These are phyloP conservation scores for Blastomyces gilchristii DNA, from an alignment of 2,329 filamentous ascomycete species.

Conservation along the genomic window DNA sequence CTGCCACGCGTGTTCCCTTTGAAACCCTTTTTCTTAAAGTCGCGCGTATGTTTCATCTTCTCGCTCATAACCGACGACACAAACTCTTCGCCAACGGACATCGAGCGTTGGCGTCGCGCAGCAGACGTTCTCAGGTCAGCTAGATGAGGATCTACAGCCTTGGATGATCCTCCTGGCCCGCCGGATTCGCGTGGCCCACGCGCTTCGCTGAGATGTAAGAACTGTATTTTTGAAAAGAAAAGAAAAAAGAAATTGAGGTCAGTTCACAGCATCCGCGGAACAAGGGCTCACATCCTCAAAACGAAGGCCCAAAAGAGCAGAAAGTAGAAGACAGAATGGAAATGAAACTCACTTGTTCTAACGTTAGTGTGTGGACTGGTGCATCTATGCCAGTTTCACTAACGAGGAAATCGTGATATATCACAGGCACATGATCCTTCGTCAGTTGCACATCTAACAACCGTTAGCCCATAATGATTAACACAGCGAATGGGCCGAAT, in stretches of 20 bases:
- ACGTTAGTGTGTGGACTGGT: constrained; percentile 84
- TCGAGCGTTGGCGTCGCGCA: constrained; percentile 41
- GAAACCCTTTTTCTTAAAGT: constrained; percentile 89
- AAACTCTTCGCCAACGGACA: constrained; percentile 49
- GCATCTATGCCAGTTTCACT: constrained; percentile 96
- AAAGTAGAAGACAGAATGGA: neutral
- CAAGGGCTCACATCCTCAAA: neutral
- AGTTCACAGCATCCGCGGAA: constrained; percentile 1
- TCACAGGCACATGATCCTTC: constrained; percentile 96
- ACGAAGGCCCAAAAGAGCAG: constrained; percentile 6
- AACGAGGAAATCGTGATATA: constrained; percentile 97
- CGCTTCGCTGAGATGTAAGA: constrained; percentile 69
- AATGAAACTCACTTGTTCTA: constrained; percentile 56
- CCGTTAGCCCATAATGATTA: constrained; percentile 39
- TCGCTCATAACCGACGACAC: constrained; percentile 49
- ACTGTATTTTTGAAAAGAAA: constrained; percentile 31
- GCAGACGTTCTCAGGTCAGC: constrained; percentile 11
- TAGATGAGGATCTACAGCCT: neutral
- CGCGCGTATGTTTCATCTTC: constrained; percentile 92
- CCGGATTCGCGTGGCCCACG: constrained; percentile 16
- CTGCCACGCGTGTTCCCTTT: constrained; percentile 91
- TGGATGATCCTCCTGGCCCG: neutral
- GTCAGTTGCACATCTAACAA: constrained; percentile 80
- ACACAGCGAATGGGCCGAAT: constrained; percentile 7
- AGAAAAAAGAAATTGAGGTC: neutral